phyloP scores from a whole-genome alignment of 1,139 yeast species.

The Candida pseudoviswanathii region DNA sequence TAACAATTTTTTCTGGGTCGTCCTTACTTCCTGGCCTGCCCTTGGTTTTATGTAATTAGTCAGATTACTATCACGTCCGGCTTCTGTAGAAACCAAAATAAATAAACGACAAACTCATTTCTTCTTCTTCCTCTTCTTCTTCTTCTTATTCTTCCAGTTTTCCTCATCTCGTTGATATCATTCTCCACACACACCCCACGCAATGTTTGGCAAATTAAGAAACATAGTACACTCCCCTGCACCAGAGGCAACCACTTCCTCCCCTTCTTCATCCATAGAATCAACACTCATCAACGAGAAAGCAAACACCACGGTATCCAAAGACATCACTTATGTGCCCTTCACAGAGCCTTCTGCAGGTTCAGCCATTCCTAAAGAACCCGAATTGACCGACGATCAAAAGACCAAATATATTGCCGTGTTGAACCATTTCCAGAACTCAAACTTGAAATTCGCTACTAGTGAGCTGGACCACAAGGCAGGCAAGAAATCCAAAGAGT shows the following conservation, averaged over 20 bases:
- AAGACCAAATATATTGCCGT: slow-evolving; percentile 59
- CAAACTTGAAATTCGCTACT: slow-evolving; percentile 39
- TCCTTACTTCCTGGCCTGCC: neutral
- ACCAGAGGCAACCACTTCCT: slow-evolving; percentile 7
- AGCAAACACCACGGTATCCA: neutral
- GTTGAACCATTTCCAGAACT: slow-evolving; percentile 56
- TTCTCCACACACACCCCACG: neutral
- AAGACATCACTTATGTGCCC: slow-evolving; percentile 36
- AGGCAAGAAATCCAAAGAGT: slow-evolving; percentile 23
- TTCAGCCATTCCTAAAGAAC: slow-evolving; percentile 54
- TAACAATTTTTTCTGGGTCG: neutral
- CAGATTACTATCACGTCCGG: neutral
- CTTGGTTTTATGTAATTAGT: neutral
- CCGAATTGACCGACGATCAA: slow-evolving; percentile 55
- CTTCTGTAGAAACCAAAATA: neutral
- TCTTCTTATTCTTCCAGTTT: neutral
- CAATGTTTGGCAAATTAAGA: slow-evolving; percentile 15
- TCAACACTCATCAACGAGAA: slow-evolving; percentile 5
- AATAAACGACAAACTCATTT: neutral
- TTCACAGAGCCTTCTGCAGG: slow-evolving; percentile 51
- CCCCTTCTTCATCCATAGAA: slow-evolving; percentile 8
- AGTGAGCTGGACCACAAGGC: slow-evolving; percentile 43
- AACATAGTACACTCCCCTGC: slow-evolving; percentile 7
- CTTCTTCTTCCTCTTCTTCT: neutral
- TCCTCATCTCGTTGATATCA: neutral